Conservation (phyloP, 1,284 basidiomycete genomes). For the Microbotryum scabiosae region DNA sequence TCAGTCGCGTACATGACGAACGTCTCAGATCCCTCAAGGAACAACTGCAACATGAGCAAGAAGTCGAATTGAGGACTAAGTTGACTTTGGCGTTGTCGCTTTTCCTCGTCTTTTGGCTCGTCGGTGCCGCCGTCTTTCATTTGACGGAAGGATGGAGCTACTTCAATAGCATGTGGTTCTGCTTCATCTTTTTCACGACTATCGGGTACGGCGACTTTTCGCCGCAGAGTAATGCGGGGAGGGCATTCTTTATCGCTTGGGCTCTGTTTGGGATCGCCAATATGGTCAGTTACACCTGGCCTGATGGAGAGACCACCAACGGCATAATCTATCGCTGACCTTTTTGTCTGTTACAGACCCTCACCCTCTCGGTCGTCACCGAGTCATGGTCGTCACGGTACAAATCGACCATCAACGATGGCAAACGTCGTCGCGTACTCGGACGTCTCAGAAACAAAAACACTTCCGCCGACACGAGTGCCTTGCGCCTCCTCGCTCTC, state of each 20-base stretch:
- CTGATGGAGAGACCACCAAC: too few species aligned
- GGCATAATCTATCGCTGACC: too few species aligned
- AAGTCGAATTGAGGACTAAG: constrained; percentile 29
- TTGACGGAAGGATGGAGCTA: constrained; percentile 50
- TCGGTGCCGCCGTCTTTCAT: constrained; percentile 53
- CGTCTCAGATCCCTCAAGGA: constrained; percentile 36
- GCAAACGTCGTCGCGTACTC: neutral
- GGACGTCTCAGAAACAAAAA: neutral
- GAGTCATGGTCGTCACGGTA: constrained; percentile 23
- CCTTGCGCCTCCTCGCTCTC: neutral
- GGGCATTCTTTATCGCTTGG: constrained; percentile 72
- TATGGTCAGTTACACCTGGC: too few species aligned
- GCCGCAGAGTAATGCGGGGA: constrained; percentile 54
- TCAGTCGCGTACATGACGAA: constrained; percentile 22
- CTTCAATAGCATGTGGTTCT: constrained; percentile 59
- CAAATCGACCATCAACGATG: constrained; percentile 10
- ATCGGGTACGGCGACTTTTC: constrained; percentile 52
- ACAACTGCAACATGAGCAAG: constrained; percentile 42
- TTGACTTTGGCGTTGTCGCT: constrained; percentile 46
- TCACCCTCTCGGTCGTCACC: constrained; percentile 12
- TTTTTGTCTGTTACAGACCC: neutral
- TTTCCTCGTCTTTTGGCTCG: constrained; percentile 55
- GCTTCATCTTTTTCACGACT: constrained; percentile 45
- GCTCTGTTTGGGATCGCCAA: constrained; percentile 64
- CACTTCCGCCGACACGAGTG: neutral